Percentiles rank a stretch among this genome's conserved stretches.
Conservation (phyloP, 1,284 basidiomycete species). For the Xerocomus cyaneibrunnescens region DNA sequence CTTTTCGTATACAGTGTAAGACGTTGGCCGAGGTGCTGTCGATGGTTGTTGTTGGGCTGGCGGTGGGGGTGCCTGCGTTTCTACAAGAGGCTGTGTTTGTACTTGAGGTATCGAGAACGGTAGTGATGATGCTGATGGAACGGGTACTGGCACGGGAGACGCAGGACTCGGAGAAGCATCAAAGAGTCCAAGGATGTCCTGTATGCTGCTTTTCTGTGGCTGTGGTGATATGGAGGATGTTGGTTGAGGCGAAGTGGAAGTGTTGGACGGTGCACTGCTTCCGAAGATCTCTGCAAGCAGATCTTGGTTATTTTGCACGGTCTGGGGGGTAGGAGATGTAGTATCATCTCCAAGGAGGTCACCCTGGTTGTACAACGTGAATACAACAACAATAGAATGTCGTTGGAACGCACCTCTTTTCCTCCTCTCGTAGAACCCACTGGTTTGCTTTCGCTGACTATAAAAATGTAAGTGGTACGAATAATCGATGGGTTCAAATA, state of each 20-base stretch:
- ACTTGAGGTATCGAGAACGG: slow-evolving; percentile 38
- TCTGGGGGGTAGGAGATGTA: slow-evolving; percentile 36
- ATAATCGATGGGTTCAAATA: not conserved
- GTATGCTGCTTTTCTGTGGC: slow-evolving; percentile 62
- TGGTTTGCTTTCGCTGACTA: slow-evolving; percentile 91
- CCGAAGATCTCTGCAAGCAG: slow-evolving; percentile 95
- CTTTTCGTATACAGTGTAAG: slow-evolving; percentile 90
- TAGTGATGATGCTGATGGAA: slow-evolving; percentile 25
- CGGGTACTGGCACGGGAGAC: slow-evolving; percentile 35
- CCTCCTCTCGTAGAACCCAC: slow-evolving; percentile 84
- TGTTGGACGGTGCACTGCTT: slow-evolving; percentile 39
- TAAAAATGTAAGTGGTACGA: not conserved
- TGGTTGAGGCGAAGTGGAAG: slow-evolving; percentile 43
- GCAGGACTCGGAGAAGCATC: slow-evolving; percentile 47
- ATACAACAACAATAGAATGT: slow-evolving; percentile 4
- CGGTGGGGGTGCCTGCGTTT: slow-evolving; percentile 35
- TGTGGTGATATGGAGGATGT: slow-evolving; percentile 44
- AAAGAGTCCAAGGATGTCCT: slow-evolving; percentile 93
- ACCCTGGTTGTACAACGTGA: slow-evolving; percentile 39
- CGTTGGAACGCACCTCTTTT: slow-evolving; percentile 57
- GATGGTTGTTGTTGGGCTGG: slow-evolving; percentile 40
- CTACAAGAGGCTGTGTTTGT: slow-evolving; percentile 35
- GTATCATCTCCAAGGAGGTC: slow-evolving; percentile 82
- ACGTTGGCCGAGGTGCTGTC: slow-evolving; percentile 53
- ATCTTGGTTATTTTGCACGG: slow-evolving; percentile 78